Conservation (phyloP, 192 early-diverging fungal species). For the Phlyctochytrium arcticum region DNA sequence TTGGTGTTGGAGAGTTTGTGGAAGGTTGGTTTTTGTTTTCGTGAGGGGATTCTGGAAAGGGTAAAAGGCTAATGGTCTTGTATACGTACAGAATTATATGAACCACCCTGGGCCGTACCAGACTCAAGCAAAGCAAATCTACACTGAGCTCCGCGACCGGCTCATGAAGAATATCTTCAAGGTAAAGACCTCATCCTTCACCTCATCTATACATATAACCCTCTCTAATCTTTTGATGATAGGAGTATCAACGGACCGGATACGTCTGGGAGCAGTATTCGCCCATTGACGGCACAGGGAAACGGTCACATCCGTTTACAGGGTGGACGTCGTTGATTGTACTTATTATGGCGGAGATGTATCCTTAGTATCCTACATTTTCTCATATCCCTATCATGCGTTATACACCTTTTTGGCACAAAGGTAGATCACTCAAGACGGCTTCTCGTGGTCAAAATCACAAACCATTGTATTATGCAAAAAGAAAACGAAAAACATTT, state of each 20-base stretch:
- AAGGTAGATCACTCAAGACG: no score
- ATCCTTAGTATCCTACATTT: not conserved
- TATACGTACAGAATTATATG: slow-evolving; percentile 46
- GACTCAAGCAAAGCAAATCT: slow-evolving; percentile 64
- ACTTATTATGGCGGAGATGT: slow-evolving; percentile 76
- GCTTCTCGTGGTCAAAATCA: no score
- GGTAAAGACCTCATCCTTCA: no score
- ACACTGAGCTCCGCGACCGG: slow-evolving; percentile 68
- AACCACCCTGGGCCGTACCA: slow-evolving; percentile 61
- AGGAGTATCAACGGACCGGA: slow-evolving; percentile 71
- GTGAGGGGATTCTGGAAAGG: not conserved
- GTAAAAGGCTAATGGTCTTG: not conserved
- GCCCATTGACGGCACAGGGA: slow-evolving; percentile 64
- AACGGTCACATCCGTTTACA: slow-evolving; percentile 89
- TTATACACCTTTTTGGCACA: no score
- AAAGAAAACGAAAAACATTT: no score
- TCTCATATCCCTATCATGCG: no score
- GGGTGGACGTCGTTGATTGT: slow-evolving; percentile 87
- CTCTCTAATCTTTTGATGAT: not conserved
- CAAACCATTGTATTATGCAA: no score
- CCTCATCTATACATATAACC: no score
- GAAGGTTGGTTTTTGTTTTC: slow-evolving; percentile 39
- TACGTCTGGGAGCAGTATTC: slow-evolving; percentile 95
- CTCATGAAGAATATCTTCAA: slow-evolving; percentile 70
- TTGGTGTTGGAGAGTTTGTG: slow-evolving; percentile 68